These are phyloP conservation scores for Volvox reticuliferus DNA, from an alignment of 139 green algal species.

Conservation along the genomic window DNA sequence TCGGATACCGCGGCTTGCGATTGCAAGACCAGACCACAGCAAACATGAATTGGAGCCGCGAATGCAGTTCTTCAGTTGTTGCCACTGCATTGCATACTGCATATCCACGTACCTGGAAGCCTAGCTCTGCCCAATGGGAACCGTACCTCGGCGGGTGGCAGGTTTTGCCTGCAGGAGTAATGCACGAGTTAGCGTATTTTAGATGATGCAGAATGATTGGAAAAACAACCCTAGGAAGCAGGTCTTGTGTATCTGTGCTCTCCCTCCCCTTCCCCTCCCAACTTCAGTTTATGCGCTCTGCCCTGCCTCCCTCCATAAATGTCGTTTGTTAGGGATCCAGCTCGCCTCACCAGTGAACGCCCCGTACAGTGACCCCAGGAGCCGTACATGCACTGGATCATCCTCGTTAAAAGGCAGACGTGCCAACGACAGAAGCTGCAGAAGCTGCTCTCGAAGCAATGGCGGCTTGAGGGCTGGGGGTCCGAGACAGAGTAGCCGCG, in stretches of 20 bases:
- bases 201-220: too few species aligned
- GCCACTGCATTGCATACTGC: too few species aligned
- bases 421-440: slow-evolving; percentile 56
- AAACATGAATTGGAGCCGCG: too few species aligned
- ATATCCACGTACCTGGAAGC: slow-evolving; percentile 74
- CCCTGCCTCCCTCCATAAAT: background rate
- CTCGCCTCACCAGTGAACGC: slow-evolving; percentile 51
- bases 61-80: too few species aligned
- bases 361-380: slow-evolving; percentile 50
- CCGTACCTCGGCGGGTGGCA: slow-evolving; percentile 53
- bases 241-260: too few species aligned
- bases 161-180: slow-evolving; percentile 39
- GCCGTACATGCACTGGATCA: slow-evolving; percentile 43
- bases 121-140: slow-evolving; percentile 74
- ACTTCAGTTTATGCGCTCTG: background rate
- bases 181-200: background rate
- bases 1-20: too few species aligned
- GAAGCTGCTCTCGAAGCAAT: slow-evolving; percentile 41
- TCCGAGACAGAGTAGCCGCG: slow-evolving; percentile 54
- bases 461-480: slow-evolving; percentile 33
- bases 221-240: too few species aligned
- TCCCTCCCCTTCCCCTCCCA: background rate
- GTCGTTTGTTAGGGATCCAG: too few species aligned
- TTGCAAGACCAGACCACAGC: too few species aligned
- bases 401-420: slow-evolving; percentile 40